Percentiles rank a stretch among this genome's conserved stretches.
Evolutionary conservation across 2,329 filamentous ascomycete genomes (phyloP).

Genomic region (Trichoderma sp.): DNA sequence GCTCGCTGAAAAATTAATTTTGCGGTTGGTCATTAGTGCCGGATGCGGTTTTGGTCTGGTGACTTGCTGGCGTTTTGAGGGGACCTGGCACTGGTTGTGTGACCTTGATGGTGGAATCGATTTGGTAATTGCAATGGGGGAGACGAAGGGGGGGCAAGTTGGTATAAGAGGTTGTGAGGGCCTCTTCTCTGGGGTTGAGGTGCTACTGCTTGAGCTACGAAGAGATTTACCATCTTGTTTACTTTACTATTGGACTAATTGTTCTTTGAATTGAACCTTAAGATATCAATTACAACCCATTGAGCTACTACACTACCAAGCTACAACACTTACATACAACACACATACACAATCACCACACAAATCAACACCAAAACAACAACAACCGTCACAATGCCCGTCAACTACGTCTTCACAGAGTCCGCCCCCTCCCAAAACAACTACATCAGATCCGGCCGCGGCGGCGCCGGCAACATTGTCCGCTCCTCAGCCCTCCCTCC

Average conservation of each 20-base stretch:
- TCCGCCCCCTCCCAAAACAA: conserved; percentile 31
- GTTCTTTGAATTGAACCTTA: neutral
- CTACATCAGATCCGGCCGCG: conserved; percentile 51
- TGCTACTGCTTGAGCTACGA: neutral
- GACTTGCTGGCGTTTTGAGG: neutral
- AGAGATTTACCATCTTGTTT: neutral
- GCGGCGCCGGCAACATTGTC: conserved; percentile 56
- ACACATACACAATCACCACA: neutral
- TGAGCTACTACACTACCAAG: neutral
- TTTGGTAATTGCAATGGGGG: neutral
- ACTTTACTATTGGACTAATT: neutral
- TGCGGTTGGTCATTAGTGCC: neutral
- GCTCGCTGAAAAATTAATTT: neutral
- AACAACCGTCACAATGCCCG: conserved; percentile 25
- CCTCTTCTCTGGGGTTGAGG: neutral
- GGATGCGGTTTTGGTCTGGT: neutral
- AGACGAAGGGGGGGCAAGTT: neutral
- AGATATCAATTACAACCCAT: neutral
- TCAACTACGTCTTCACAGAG: conserved; percentile 35
- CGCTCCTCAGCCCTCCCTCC: conserved; percentile 43
- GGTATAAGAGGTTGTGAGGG: conserved; percentile 7
- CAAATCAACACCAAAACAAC: neutral
- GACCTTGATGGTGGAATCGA: neutral
- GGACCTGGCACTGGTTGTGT: neutral
- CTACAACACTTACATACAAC: neutral